A percentile compares a stretch with the other conserved stretches of the same genome.
Evolutionary conservation across 306 rosid species (phyloP).

Genomic region (Acmispon strigosus): DNA sequence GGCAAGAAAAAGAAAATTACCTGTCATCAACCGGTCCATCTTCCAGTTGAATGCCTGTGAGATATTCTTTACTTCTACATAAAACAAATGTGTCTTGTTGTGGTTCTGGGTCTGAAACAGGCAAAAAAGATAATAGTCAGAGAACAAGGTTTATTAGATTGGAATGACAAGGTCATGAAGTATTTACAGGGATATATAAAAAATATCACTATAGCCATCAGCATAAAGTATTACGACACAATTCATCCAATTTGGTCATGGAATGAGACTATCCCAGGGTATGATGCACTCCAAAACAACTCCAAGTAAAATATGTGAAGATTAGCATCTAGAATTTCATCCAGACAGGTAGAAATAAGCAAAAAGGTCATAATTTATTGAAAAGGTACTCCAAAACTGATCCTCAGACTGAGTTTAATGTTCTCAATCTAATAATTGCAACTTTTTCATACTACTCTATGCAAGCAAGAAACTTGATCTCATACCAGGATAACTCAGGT

Average conservation of each 20-base stretch:
- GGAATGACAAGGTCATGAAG: not conserved
- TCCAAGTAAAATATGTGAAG: not conserved
- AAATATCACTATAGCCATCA: not conserved
- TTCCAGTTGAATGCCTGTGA: slow-evolving; percentile 83
- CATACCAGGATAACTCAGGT: not conserved
- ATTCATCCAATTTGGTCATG: not conserved
- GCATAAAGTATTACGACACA: not conserved
- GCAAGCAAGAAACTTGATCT: not conserved
- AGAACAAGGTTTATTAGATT: not conserved
- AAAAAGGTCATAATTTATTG: not conserved
- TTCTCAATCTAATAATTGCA: not conserved
- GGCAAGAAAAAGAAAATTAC: slow-evolving; percentile 31
- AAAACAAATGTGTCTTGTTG: slow-evolving; percentile 73
- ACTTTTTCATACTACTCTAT: slow-evolving; percentile 1
- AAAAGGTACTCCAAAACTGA: not conserved
- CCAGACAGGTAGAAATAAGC: not conserved
- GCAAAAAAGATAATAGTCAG: not conserved
- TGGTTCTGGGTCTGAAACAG: slow-evolving; percentile 66
- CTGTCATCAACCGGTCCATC: slow-evolving; percentile 71
- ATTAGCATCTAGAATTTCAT: not conserved
- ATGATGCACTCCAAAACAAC: not conserved
- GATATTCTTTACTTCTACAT: slow-evolving; percentile 76
- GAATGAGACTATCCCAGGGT: not conserved
- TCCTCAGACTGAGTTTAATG: not conserved
- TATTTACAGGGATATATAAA: not conserved